Conservation (phyloP, 2,329 filamentous ascomycete genomes). For the Trichoderma cornu-damae region DNA sequence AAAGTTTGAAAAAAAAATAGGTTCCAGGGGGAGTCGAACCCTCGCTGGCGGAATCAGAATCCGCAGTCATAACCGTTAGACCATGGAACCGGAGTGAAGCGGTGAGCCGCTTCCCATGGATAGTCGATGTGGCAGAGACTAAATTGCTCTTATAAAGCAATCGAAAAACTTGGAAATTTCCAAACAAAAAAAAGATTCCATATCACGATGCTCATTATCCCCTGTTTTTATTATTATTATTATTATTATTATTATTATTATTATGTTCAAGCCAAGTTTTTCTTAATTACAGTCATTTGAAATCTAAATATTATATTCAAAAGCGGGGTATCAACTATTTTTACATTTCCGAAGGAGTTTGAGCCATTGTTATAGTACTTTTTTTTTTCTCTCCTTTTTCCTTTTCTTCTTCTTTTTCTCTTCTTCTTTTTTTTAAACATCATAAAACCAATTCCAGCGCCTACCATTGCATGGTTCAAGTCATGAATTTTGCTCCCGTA, state of each 20-base stretch:
- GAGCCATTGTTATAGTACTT: conserved; percentile 2
- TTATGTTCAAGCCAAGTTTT: too few relatives aligned
- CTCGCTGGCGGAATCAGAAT: conserved; percentile 22
- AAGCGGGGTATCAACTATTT: conserved; percentile 17
- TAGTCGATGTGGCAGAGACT: neutral
- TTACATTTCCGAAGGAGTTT: conserved; percentile 14
- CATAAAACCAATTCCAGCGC: neutral
- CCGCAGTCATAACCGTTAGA: conserved; percentile 22
- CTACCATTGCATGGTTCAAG: neutral
- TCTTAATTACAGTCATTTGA: neutral
- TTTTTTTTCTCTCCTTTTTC: neutral
- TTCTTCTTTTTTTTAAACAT: neutral
- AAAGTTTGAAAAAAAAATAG: neutral
- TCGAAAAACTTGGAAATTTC: too few relatives aligned
- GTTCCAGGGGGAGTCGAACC: conserved; percentile 21
- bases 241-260: too few relatives aligned
- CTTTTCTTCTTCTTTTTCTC: neutral
- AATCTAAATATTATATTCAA: neutral
- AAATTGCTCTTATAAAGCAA: neutral
- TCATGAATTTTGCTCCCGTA: neutral
- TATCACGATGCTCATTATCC: too few relatives aligned
- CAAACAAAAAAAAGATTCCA: too few relatives aligned
- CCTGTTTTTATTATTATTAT: too few relatives aligned
- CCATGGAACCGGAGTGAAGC: conserved; percentile 19
- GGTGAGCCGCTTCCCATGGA: conserved; percentile 13